Percentiles rank a stretch among this genome's conserved stretches.
Conservation (phyloP, 345 rosid species). For the Kernera saxatilis region DNA sequence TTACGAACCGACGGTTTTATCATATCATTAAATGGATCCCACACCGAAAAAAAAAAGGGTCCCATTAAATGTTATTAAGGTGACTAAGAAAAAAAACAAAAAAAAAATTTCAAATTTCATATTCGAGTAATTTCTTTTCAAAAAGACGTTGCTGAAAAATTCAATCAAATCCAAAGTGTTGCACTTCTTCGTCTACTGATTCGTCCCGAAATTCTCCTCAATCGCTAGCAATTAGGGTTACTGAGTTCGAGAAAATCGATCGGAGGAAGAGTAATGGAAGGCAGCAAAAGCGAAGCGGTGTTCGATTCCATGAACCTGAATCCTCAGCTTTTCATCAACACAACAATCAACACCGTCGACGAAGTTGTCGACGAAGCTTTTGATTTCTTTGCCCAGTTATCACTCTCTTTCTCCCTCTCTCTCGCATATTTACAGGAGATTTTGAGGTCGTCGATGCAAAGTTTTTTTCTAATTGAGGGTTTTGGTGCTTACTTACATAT, state of each 20-base stretch:
- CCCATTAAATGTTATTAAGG: too few species aligned
- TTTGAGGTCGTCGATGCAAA: not conserved
- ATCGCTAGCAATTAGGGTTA: conserved; percentile 2
- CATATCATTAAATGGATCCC: too few species aligned
- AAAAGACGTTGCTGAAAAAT: too few species aligned
- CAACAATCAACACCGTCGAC: conserved; percentile 60
- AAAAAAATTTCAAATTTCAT: too few species aligned
- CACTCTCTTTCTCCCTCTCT: not conserved
- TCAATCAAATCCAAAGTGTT: too few species aligned
- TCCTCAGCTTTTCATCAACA: conserved; percentile 73
- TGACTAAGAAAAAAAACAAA: too few species aligned
- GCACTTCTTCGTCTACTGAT: too few species aligned
- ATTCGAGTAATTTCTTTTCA: not conserved
- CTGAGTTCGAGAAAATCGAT: not conserved
- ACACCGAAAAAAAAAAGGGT: too few species aligned
- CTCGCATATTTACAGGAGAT: not conserved
- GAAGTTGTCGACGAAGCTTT: conserved; percentile 57
- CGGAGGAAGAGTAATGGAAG: conserved; percentile 47
- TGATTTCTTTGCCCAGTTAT: conserved; percentile 48
- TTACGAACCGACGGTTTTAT: not conserved
- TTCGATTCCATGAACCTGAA: conserved; percentile 59
- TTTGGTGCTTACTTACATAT: not conserved
- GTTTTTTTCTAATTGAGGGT: not conserved
- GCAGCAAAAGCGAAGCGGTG: conserved; percentile 54
- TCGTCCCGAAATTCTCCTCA: not conserved